Evolutionary conservation across 352 stramenopile genomes (phyloP), one percentile per base, ranked within the genome.

Genomic region (Ophiocytium majus): DNA sequence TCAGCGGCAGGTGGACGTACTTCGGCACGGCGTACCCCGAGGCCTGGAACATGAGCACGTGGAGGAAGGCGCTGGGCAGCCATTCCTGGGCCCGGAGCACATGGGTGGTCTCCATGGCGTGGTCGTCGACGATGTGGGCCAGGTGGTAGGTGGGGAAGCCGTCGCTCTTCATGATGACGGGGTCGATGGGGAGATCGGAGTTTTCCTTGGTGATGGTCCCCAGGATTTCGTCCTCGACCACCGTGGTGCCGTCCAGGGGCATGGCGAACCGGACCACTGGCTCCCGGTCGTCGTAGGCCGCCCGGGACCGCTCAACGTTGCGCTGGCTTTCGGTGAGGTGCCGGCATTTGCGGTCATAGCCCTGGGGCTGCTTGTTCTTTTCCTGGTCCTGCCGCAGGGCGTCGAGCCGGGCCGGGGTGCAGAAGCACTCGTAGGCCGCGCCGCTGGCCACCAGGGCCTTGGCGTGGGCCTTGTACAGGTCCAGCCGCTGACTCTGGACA

Each of bases 1-100:
- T 95, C 71, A 99, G 91, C 0, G 92, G 95, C 78, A 91, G 95
- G 84, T 96, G 93, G 1, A 92, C 93, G 89, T 95, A 96, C 79
- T 90, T 75, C 23, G 89, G 90, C 66, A 75, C 79, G 14, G 28
- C 37, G 63, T 84, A 89, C 23, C 90, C 90, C 32, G 95, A 83
- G 31, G 92, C 92, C 89, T 96, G 92, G 31, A 95, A 88, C 37
- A 95, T 93, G 10, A 95, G 86, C 37, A 89, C 91, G 82, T 96
- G 93, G 37, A 92, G 81, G 0, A 95, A 81, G 10, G 93, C 95
- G 89, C 95, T 95, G 31, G 93, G 95, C 79, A 96, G 90, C 86
- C 95, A 92, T 84, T 96, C 93, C 82, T 99, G 96, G 9, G 95
- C 97, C 37, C 97, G 95, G 83, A 99, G 97, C 23, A 99, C 96